Base-by-base conservation (phyloP, 805 yeast genomes). In the Alloascoidea hylecoeti region DNA sequence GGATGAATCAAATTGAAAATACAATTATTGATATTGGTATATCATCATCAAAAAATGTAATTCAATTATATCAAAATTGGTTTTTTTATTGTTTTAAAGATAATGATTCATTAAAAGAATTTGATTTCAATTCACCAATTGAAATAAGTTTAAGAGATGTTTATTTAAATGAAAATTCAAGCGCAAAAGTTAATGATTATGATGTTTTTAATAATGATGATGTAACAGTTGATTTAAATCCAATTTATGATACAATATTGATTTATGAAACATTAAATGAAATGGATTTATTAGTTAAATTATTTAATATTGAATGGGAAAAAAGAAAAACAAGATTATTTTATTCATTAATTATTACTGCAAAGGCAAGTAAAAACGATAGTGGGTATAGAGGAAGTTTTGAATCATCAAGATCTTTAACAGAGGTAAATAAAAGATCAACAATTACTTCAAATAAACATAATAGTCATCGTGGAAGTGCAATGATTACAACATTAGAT, bases 61-160 rank as follows among this genome's bases (percentile, higher is more conserved):
- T 58, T 3, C 51, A 55, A 1, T 62, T 82, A 50, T 68, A 73
- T 39, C 60, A 62, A 6, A 57, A 61, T 35, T 77, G 82, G 79
- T 60, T 64, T 27, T 41, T 52, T 3, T 56, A 58, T 46, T 70
- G 65, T 44, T 48, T 58, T 5, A 50, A 57, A 3, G 64, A 64
- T 38, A 50, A 44, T 5, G 51, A 54, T n/a, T n/a, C n/a, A 17
- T 61, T 70, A 34, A 49, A 57, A 3, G 56, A 65, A 2, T 76
- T 68, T 47, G 75, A 75, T 45, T 64, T 82, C 38, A 82, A 82
- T 50, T 76, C 89, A 0, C 78, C 88, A 0, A 75, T 81, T 4
- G 94, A 82, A 51, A 52, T 67, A 5, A 66, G 85, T 13, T 56
- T n/a, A n/a, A n/a, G n/a, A n/a, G n/a, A n/a, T n/a, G n/a, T 80